These are phyloP conservation scores for Vaccinium macrocarpon DNA, from an alignment of 148 eudicot genomes.

Conservation along the genomic window DNA sequence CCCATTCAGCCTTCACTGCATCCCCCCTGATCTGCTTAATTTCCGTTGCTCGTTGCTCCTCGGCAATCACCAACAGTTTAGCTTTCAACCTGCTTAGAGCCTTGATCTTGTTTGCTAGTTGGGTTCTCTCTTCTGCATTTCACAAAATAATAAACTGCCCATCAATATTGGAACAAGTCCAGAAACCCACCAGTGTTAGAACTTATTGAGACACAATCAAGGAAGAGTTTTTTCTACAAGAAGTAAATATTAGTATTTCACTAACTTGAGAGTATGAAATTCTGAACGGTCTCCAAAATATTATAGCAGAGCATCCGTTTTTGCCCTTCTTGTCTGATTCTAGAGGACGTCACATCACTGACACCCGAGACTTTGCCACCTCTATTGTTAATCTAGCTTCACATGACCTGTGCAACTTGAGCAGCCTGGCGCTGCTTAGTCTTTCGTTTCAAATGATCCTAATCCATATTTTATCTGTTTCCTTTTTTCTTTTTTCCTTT, in stretches of 20 bases:
- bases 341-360: not conserved
- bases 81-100: constrained; percentile 91
- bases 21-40: constrained; percentile 96
- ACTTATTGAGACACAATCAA: no score
- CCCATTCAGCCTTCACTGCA: constrained; percentile 97
- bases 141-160: not conserved
- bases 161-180: not conserved
- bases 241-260: not conserved
- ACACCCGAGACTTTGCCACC: not conserved
- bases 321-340: not conserved
- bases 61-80: constrained; percentile 83
- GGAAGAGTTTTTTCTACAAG: not conserved
- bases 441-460: not conserved
- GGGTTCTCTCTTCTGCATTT: constrained; percentile 81
- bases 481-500: not conserved
- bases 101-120: constrained; percentile 81
- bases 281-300: not conserved
- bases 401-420: not conserved
- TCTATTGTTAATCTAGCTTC: not conserved
- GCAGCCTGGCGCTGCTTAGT: not conserved
- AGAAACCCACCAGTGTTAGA: not conserved
- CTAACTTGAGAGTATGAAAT: not conserved
- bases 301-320: not conserved
- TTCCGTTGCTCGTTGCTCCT: constrained; percentile 91
- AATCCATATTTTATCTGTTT: not conserved